Conservation (phyloP, 129 eudicot genomes). For the Arctium lappa region DNA sequence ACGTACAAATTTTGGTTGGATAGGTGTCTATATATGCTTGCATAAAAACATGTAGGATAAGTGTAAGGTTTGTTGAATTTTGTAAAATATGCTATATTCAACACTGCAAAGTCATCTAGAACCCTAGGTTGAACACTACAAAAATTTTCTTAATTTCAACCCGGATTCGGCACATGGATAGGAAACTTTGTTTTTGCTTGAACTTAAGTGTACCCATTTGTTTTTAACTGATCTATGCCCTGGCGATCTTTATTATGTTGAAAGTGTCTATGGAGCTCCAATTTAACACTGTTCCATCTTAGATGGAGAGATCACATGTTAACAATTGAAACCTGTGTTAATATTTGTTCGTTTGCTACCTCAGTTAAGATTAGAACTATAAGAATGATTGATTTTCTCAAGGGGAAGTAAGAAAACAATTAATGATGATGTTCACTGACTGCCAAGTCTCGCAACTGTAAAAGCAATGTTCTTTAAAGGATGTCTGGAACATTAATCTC, state of each 20-base stretch:
- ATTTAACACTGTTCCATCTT: not conserved
- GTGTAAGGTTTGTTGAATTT: not conserved
- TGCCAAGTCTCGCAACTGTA: not conserved
- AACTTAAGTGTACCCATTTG: not conserved
- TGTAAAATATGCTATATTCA: conserved; percentile 1
- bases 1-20: not conserved
- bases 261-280: conserved; percentile 3
- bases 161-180: not conserved
- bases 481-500: not conserved
- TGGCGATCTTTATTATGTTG: not conserved
- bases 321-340: not conserved
- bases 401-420: not conserved
- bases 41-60: not conserved
- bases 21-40: not conserved
- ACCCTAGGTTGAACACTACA: conserved; percentile 19
- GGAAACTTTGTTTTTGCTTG: not conserved
- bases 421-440: not conserved
- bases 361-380: not conserved
- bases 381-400: not conserved
- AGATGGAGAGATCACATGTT: conserved; percentile 6
- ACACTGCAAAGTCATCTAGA: not conserved
- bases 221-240: not conserved
- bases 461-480: not conserved
- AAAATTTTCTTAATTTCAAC: not conserved
- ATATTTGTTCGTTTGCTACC: not conserved